A percentile compares a stretch with the other conserved stretches of the same genome.
These are phyloP conservation scores for Triangularia verruculosa DNA, from an alignment of 2,329 filamentous ascomycete species.

Conservation along the genomic window DNA sequence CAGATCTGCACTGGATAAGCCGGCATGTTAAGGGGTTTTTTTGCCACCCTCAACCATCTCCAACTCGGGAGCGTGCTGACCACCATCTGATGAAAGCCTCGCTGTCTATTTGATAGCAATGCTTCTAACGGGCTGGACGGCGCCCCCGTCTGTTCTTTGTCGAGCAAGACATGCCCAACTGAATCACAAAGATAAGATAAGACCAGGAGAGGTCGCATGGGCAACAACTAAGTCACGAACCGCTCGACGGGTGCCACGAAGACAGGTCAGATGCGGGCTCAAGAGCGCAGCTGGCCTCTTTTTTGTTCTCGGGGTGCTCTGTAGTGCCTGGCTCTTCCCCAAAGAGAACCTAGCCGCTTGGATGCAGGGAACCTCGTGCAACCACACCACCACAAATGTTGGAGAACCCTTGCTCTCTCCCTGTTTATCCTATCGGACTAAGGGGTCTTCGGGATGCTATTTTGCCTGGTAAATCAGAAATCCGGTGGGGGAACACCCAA, in stretches of 20 bases:
- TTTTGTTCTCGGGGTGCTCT: not conserved
- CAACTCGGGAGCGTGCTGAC: slow-evolving; percentile 7
- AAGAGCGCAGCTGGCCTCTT: slow-evolving; percentile 3
- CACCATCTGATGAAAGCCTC: not conserved
- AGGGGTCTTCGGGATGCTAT: not conserved
- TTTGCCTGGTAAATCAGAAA: not conserved
- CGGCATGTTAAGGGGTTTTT: not conserved
- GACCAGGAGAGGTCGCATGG: slow-evolving; percentile 1
- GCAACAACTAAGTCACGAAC: slow-evolving; percentile 15
- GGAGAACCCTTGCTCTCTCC: not conserved
- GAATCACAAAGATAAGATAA: slow-evolving; percentile 7
- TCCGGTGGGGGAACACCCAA: not conserved
- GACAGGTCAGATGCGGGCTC: slow-evolving; percentile 14
- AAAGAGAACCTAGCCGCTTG: not conserved
- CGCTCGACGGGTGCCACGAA: slow-evolving; percentile 14
- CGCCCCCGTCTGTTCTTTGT: not conserved
- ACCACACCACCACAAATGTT: not conserved
- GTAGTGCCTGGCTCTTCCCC: not conserved
- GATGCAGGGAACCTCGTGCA: slow-evolving; percentile 2
- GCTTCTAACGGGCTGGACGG: not conserved
- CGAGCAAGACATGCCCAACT: not conserved
- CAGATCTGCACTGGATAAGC: not conserved
- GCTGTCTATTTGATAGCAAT: not conserved
- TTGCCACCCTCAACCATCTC: not conserved
- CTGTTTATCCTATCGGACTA: not conserved